phyloP scores from a whole-genome alignment of 2,329 filamentous ascomycete species.

The Trichothecium sympodiale region DNA sequence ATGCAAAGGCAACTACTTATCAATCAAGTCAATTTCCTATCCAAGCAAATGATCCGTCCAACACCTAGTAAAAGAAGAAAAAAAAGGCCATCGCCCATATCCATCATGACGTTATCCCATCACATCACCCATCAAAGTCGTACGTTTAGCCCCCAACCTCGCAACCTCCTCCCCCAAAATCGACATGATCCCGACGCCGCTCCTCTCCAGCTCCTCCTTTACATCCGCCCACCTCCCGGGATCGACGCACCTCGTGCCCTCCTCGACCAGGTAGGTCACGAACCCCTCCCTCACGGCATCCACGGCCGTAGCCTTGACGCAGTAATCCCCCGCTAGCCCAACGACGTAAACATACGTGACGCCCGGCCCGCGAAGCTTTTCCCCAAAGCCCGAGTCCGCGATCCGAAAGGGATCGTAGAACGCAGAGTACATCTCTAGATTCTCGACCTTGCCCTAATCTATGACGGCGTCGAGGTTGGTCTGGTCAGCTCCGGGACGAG shows the following conservation, averaged over 20 bases:
- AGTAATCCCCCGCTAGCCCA: slow-evolving; percentile 82
- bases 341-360: slow-evolving; percentile 78
- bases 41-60: too few relatives aligned
- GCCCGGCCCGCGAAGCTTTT: slow-evolving; percentile 38
- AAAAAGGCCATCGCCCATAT: too few relatives aligned
- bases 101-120: too few relatives aligned
- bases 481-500: slow-evolving; percentile 62
- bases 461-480: slow-evolving; percentile 52
- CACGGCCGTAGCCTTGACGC: slow-evolving; percentile 70
- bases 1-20: too few relatives aligned
- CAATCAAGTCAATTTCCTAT: too few relatives aligned
- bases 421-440: slow-evolving; percentile 88
- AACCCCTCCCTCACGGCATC: slow-evolving; percentile 72
- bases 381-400: slow-evolving; percentile 51
- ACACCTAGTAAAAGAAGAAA: too few relatives aligned
- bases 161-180: slow-evolving; percentile 44
- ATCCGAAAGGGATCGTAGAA: slow-evolving; percentile 73
- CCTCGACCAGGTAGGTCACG: slow-evolving; percentile 61
- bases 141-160: slow-evolving; percentile 25
- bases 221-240: slow-evolving; percentile 43
- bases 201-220: slow-evolving; percentile 39
- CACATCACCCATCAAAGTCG: too few relatives aligned
- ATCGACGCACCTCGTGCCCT: slow-evolving; percentile 67
- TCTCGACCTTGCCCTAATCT: slow-evolving; percentile 63
- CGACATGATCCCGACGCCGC: slow-evolving; percentile 53